Percentiles rank a stretch among this genome's conserved stretches.
phyloP scores from a whole-genome alignment of 805 yeast species.

The Teunomyces gatunensis region DNA sequence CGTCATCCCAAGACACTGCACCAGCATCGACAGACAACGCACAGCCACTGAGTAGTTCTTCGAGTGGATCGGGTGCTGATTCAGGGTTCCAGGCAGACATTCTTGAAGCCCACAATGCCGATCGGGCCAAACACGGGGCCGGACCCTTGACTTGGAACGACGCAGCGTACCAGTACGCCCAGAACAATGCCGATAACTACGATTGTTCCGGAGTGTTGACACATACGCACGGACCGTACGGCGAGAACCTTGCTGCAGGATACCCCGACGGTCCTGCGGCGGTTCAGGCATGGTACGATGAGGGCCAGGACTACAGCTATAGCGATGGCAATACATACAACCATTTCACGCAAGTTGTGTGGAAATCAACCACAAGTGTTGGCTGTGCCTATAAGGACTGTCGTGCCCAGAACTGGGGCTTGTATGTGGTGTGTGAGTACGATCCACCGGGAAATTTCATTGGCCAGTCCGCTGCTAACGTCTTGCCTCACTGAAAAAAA shows the following conservation, averaged over 20 bases:
- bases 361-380: slow-evolving; percentile 27
- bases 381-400: slow-evolving; percentile 36
- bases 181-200: slow-evolving; percentile 32
- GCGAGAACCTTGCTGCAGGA: slow-evolving; percentile 40
- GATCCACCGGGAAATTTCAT: slow-evolving; percentile 36
- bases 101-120: slow-evolving; percentile 32
- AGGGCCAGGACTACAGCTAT: slow-evolving; percentile 27
- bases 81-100: slow-evolving; percentile 26
- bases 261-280: slow-evolving; percentile 27
- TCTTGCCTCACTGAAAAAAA: slow-evolving; percentile 16
- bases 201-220: slow-evolving; percentile 38
- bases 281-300: slow-evolving; percentile 36
- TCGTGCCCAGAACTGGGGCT: slow-evolving; percentile 29
- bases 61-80: slow-evolving; percentile 17
- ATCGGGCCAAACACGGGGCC: slow-evolving; percentile 31
- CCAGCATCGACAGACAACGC: slow-evolving; percentile 1
- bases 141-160: slow-evolving; percentile 29
- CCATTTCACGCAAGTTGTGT: slow-evolving; percentile 32
- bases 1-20: background rate
- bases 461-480: slow-evolving; percentile 27
- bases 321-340: slow-evolving; percentile 23
- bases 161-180: slow-evolving; percentile 32
- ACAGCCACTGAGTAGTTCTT: background rate
- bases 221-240: slow-evolving; percentile 35
- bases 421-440: slow-evolving; percentile 32